Evolutionary conservation across 306 rosid species (phyloP).

Genomic region (Canavalia ensiformis): DNA sequence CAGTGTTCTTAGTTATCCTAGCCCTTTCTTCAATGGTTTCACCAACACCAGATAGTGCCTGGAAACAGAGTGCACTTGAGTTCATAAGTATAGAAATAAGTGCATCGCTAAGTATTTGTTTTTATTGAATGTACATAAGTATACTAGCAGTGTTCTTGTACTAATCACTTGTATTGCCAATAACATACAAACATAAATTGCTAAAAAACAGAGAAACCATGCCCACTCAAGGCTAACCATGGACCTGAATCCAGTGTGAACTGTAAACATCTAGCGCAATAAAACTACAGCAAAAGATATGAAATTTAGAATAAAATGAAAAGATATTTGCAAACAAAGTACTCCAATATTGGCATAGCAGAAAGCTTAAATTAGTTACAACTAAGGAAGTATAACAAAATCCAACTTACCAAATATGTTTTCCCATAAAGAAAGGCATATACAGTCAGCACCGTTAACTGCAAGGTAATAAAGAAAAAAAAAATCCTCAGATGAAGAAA

Average conservation of each 20-base stretch:
- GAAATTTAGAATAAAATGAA: neutral
- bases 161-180: neutral
- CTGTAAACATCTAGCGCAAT: neutral
- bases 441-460: conserved; percentile 92
- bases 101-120: neutral
- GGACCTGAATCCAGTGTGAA: neutral
- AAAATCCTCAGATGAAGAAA: conserved; percentile 43
- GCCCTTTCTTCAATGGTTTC: conserved; percentile 71
- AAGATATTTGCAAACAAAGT: neutral
- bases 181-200: neutral
- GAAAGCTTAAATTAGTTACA: conserved; percentile 29
- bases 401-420: conserved; percentile 77
- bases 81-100: conserved; percentile 17
- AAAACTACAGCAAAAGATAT: conserved; percentile 10
- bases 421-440: conserved; percentile 89
- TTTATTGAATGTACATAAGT: neutral
- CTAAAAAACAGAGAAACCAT: conserved; percentile 3
- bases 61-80: conserved; percentile 34
- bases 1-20: conserved; percentile 61
- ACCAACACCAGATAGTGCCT: conserved; percentile 98
- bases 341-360: neutral
- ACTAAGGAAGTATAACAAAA: conserved; percentile 6
- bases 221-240: conserved; percentile 25
- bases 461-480: conserved; percentile 54
- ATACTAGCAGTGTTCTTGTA: neutral